These are phyloP conservation scores for Triticum aestivum DNA, from an alignment of 176 grass and related monocot species.

Conservation along the genomic window IWGSC_CS_RefSeq_v2.1 NC_057807.1:660724028-660724527, in stretches of 20 bases:
- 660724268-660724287: neutral
- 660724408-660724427: neutral
- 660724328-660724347: neutral
- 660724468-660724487: constrained; percentile 35
- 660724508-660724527: constrained; percentile 49
- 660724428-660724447: neutral
- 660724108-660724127: neutral
- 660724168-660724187: neutral
- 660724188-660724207: neutral
- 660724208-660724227: neutral
- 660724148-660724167: neutral
- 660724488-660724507: constrained; percentile 47
- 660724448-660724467: neutral
- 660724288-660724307: neutral
- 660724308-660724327: neutral
- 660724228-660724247: constrained; percentile 23
- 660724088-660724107: neutral
- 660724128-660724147: constrained; percentile 2
- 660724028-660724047: neutral
- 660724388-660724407: neutral
- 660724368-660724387: neutral
- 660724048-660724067: neutral
- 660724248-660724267: neutral
- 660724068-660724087: neutral
- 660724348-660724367: neutral